A percentile compares a stretch with the other conserved stretches of the same genome.
Conservation (phyloP, 1,139 yeast genomes). For the Sugiyamaella xylanicola region DNA sequence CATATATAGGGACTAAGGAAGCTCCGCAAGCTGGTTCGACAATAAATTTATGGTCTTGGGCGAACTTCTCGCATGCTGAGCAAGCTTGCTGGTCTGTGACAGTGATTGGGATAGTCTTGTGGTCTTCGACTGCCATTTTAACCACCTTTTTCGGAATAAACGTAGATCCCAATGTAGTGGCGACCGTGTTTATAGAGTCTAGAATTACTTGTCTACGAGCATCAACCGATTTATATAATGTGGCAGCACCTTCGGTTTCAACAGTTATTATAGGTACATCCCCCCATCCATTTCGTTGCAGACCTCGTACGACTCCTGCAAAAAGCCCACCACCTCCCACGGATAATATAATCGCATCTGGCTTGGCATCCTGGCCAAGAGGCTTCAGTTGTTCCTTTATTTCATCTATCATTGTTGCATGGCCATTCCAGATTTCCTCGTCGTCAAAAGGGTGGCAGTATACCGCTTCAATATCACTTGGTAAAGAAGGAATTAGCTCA, state of each 20-base stretch:
- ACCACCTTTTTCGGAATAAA: constrained; percentile 53
- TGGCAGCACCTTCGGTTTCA: constrained; percentile 65
- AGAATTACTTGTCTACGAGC: constrained; percentile 51
- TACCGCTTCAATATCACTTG: constrained; percentile 45
- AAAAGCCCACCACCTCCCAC: constrained; percentile 79
- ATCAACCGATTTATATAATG: constrained; percentile 53
- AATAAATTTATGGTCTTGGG: constrained; percentile 52
- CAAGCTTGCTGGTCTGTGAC: constrained; percentile 61
- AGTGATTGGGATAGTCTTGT: constrained; percentile 49
- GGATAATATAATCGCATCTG: constrained; percentile 65
- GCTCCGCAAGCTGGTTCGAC: constrained; percentile 84
- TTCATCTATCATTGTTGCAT: constrained; percentile 62
- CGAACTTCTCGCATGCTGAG: constrained; percentile 53
- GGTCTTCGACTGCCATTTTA: constrained; percentile 45
- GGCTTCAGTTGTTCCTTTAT: constrained; percentile 48
- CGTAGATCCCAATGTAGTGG: constrained; percentile 64
- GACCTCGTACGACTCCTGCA: constrained; percentile 62
- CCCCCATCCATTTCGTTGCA: constrained; percentile 47
- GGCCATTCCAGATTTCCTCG: constrained; percentile 69
- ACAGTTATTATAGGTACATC: constrained; percentile 54
- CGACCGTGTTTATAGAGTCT: constrained; percentile 54
- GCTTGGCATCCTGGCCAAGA: constrained; percentile 35
- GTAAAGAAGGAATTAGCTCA: constrained; percentile 42
- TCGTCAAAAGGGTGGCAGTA: constrained; percentile 75
- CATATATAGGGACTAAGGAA: constrained; percentile 55